Base-by-base conservation (phyloP, 2,329 filamentous ascomycete species). In the Alternaria metachromatica region DNA sequence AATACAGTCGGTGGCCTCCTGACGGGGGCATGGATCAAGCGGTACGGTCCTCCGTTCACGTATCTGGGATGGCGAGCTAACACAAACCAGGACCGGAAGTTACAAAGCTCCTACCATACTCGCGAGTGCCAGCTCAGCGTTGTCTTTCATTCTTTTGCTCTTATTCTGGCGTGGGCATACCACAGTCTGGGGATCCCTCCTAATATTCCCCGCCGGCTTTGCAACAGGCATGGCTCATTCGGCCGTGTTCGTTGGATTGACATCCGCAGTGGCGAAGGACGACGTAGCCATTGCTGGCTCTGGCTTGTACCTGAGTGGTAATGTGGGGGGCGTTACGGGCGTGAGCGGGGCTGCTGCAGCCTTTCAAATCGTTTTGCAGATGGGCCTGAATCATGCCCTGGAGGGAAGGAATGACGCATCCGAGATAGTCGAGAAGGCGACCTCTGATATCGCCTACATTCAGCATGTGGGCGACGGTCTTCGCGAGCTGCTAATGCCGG, bases 1-100 rank as follows among this genome's bases (percentile, higher is more conserved):
- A 92, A 93, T 68, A 87, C 90, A 0, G 63, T 88, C 1, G 90
- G 89, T 1, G 89, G 88, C 0, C 79, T 93, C 2, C 45, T 89
- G 0, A 84, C 88, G 0, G 90, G 90, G 0, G 70, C 41, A 41
- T 41, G 37, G 37, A 41, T 41, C 37, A 41, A 41, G 37, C 37
- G 37, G 37, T 41, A 41, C 9, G 5, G n/a, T 41, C 37, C 3
- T 41, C 2, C 37, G 37, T 41, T 6, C 37, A 41, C 5, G n/a
- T 41, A 18, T 41, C 4, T 41, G 5, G 5, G n/a, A 41, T 18
- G n/a, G 1, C 37, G n/a, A 6, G 37, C 37, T 41, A 41, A 41
- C 37, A 18, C 9, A 41, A 41, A 18, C 1, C 37, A 41, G 37
- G 15, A 41, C 37, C 5, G 37, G 37, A 10, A 41, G 37, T 18